Evolutionary conservation across 1,284 basidiomycete genomes (phyloP).

Genomic region (Fomes fomentarius): DNA sequence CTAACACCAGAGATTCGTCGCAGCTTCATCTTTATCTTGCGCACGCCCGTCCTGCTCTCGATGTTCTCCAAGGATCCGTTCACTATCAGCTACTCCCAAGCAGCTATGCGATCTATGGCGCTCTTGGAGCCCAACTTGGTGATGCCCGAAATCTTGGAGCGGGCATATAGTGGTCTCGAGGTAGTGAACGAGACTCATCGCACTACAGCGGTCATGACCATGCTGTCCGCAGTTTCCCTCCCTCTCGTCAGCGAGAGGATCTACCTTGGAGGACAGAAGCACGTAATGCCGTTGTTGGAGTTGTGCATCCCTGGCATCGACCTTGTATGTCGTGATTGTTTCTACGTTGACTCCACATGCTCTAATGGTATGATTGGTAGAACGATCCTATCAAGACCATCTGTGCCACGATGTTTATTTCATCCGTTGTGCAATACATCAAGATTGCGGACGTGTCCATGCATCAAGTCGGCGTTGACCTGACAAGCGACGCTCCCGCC

Average conservation of each 20-base stretch:
- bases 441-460: slow-evolving; percentile 82
- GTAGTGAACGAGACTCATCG: slow-evolving; percentile 94
- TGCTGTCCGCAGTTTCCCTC: slow-evolving; percentile 81
- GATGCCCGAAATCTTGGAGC: slow-evolving; percentile 92
- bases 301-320: slow-evolving; percentile 92
- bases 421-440: slow-evolving; percentile 78
- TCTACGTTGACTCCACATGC: slow-evolving; percentile 3
- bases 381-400: slow-evolving; percentile 95
- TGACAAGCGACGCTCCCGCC: slow-evolving; percentile 54
- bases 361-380: slow-evolving; percentile 38
- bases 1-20: slow-evolving; percentile 84
- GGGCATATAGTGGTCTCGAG: slow-evolving; percentile 90
- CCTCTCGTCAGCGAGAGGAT: slow-evolving; percentile 80
- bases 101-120: slow-evolving; percentile 73
- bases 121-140: slow-evolving; percentile 87
- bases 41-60: slow-evolving; percentile 88
- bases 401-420: slow-evolving; percentile 80
- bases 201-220: slow-evolving; percentile 89
- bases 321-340: slow-evolving; percentile 49
- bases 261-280: slow-evolving; percentile 88
- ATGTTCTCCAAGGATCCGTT: slow-evolving; percentile 93
- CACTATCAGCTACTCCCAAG: slow-evolving; percentile 70
- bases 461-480: slow-evolving; percentile 54
- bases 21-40: slow-evolving; percentile 81
- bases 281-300: slow-evolving; percentile 88